These are phyloP conservation scores for Acrocalymma vagum DNA, from an alignment of 2,329 filamentous ascomycete species.

Conservation along the genomic window DNA sequence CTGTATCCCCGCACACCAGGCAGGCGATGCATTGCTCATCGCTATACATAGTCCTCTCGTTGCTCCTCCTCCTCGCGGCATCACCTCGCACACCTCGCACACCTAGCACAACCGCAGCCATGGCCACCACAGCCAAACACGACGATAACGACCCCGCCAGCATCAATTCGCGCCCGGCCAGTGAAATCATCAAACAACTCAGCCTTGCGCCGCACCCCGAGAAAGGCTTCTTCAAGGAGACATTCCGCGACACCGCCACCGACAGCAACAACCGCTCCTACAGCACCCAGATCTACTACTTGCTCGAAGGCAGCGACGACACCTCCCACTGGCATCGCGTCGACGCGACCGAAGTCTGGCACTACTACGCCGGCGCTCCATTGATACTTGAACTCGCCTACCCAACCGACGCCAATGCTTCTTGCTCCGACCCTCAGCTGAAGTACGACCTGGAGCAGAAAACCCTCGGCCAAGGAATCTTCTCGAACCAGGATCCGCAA, in stretches of 20 bases:
- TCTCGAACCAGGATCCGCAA: constrained; percentile 55
- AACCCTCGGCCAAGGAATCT: constrained; percentile 56
- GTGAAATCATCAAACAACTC: constrained; percentile 55
- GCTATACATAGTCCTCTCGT: constrained; percentile 1
- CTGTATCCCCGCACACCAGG: too few species aligned
- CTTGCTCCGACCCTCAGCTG: background rate
- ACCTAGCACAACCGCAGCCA: constrained; percentile 2
- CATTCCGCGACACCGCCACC: constrained; percentile 52
- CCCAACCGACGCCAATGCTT: constrained; percentile 51
- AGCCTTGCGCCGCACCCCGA: constrained; percentile 56
- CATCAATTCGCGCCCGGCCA: constrained; percentile 1
- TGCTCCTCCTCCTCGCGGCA: background rate
- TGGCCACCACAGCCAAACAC: constrained; percentile 3
- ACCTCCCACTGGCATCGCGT: constrained; percentile 62
- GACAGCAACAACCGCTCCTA: constrained; percentile 47
- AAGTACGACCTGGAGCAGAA: constrained; percentile 11
- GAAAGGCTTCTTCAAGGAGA: constrained; percentile 60
- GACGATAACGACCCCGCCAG: background rate
- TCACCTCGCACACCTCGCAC: constrained; percentile 1
- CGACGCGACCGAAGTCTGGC: constrained; percentile 61
- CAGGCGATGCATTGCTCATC: background rate
- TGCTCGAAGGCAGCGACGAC: constrained; percentile 53
- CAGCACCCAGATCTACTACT: constrained; percentile 63
- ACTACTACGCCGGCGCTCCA: constrained; percentile 63
- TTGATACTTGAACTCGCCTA: constrained; percentile 55